These are phyloP conservation scores for Talaromyces funiculosus DNA, from an alignment of 2,329 filamentous ascomycete genomes.

Conservation along the genomic window DNA sequence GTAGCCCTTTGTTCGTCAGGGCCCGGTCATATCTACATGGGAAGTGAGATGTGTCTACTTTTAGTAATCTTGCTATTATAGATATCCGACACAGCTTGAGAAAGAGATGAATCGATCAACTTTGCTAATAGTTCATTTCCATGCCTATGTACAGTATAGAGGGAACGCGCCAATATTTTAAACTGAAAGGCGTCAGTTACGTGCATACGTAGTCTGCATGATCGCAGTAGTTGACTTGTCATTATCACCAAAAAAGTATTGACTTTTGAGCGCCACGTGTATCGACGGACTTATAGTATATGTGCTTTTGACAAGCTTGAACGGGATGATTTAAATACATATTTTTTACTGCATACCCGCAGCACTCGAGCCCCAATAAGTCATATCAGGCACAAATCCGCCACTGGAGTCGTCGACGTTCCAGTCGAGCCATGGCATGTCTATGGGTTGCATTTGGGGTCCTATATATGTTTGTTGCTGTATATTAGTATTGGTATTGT, in stretches of 20 bases:
- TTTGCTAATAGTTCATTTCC: neutral
- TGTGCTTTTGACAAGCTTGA: too few relatives aligned
- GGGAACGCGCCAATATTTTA: too few relatives aligned
- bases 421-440: slow-evolving; percentile 10
- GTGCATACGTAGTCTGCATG: too few relatives aligned
- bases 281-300: too few relatives aligned
- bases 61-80: neutral
- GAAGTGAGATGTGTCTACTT: neutral
- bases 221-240: too few relatives aligned
- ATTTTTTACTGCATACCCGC: slow-evolving; percentile 11
- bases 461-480: neutral
- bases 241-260: too few relatives aligned
- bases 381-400: slow-evolving; percentile 13
- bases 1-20: neutral
- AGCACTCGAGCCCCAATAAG: slow-evolving; percentile 10
- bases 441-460: slow-evolving; percentile 1
- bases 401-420: slow-evolving; percentile 14
- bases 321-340: too few relatives aligned
- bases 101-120: neutral
- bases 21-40: neutral
- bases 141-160: too few relatives aligned
- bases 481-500: neutral
- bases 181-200: neutral
- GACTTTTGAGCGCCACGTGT: too few relatives aligned
- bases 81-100: neutral